Percentiles rank a stretch among this genome's conserved stretches.
phyloP scores from a whole-genome alignment of 108 stramenopile genomes.

The Nitzschia palea region DNA sequence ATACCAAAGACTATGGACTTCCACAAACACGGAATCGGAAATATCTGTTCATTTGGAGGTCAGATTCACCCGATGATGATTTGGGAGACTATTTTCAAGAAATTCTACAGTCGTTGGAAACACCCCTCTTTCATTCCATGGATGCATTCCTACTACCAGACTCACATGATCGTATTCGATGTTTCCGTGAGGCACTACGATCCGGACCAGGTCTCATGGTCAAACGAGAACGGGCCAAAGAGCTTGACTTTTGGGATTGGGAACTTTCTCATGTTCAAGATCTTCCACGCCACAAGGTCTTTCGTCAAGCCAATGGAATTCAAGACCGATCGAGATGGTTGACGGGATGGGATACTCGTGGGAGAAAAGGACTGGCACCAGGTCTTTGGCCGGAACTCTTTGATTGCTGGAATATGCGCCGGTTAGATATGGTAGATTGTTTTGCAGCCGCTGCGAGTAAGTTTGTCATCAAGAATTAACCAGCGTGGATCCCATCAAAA shows the following conservation, averaged over 20 bases:
- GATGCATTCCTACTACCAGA: conserved; percentile 69
- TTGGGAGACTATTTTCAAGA: conserved; percentile 69
- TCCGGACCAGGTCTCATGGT: conserved; percentile 55
- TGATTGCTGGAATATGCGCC: conserved; percentile 38
- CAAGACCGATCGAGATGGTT: conserved; percentile 44
- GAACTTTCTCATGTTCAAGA: conserved; percentile 33
- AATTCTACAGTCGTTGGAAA: conserved; percentile 56
- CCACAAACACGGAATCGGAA: conserved; percentile 74
- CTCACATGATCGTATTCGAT: conserved; percentile 74
- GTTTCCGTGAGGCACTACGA: conserved; percentile 54
- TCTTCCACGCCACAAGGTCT: conserved; percentile 47
- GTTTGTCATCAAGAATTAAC: background rate
- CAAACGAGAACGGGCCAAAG: conserved; percentile 31
- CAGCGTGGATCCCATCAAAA: background rate
- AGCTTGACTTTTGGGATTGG: conserved; percentile 67
- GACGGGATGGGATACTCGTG: conserved; percentile 52
- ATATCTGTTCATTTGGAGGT: conserved; percentile 75
- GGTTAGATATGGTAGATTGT: conserved; percentile 55
- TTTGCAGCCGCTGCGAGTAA: conserved; percentile 30
- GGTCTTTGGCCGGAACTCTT: conserved; percentile 75
- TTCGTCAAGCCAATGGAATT: conserved; percentile 45
- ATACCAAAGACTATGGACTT: conserved; percentile 76
- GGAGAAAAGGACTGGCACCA: conserved; percentile 55
- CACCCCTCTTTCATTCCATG: conserved; percentile 65
- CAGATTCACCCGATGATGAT: conserved; percentile 54